Evolutionary conservation across 1,139 yeast species (phyloP).

Genomic region (Blastobotrys ciferrii): DNA sequence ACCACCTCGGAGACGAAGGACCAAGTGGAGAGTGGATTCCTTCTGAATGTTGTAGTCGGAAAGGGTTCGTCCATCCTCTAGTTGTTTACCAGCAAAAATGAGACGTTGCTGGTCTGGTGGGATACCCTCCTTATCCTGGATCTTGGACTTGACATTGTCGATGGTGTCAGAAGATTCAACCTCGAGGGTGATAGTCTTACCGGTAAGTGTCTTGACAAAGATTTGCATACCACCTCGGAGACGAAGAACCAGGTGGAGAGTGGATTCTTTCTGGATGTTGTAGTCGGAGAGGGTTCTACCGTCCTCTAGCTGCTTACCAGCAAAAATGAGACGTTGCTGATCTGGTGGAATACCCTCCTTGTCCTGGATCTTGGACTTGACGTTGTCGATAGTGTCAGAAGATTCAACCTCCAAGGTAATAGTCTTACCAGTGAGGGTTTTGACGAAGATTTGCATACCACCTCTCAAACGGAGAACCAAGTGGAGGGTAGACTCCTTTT

Average conservation of each 20-base stretch:
- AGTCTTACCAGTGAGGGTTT: conserved; percentile 80
- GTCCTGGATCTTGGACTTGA: conserved; percentile 99
- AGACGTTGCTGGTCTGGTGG: conserved; percentile 89
- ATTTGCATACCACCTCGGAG: conserved; percentile 99
- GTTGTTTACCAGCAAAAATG: conserved; percentile 84
- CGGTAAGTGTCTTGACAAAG: conserved; percentile 98
- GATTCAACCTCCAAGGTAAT: conserved; percentile 99
- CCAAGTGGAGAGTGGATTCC: conserved; percentile 81
- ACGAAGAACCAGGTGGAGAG: conserved; percentile 95
- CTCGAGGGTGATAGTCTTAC: conserved; percentile 89
- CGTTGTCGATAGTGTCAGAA: conserved; percentile 98
- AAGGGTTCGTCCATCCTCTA: conserved; percentile 82
- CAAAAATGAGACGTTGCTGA: conserved; percentile 98
- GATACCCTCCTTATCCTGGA: conserved; percentile 85
- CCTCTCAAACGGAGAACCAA: conserved; percentile 96
- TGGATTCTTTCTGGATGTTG: conserved; percentile 99
- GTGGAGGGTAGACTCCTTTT: conserved; percentile 87
- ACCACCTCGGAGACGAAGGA: conserved; percentile 83
- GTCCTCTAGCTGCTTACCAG: conserved; percentile 99
- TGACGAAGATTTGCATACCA: conserved; percentile 99
- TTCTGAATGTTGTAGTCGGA: conserved; percentile 87
- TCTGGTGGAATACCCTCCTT: conserved; percentile 99
- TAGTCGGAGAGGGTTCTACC: conserved; percentile 98
- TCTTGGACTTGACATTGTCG: conserved; percentile 82
- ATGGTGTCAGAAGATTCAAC: conserved; percentile 85